A percentile compares a stretch with the other conserved stretches of the same genome.
Conservation (phyloP, 192 early-diverging fungal genomes). For the Spizellomyces sp. region DNA sequence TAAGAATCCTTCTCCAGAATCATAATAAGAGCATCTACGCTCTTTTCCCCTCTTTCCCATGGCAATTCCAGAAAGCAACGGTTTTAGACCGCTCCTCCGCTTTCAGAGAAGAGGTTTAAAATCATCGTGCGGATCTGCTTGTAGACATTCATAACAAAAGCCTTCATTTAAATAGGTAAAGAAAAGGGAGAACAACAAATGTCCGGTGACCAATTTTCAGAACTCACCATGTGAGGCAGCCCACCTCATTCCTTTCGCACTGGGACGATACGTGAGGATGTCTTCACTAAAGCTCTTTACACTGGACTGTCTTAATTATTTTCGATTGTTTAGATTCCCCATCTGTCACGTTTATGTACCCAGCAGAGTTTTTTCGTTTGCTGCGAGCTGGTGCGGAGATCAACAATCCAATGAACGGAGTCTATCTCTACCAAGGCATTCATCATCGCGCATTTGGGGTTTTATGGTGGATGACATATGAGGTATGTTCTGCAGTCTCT, state of each 20-base stretch:
- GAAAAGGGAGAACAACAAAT: neutral
- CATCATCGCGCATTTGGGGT: neutral
- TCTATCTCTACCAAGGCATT: neutral
- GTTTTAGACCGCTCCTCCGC: neutral
- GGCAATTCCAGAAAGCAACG: conserved; percentile 1
- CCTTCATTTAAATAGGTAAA: neutral
- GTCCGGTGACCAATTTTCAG: no score
- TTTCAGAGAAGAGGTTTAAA: conserved; percentile 3
- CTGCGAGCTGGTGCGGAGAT: conserved; percentile 3
- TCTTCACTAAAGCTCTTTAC: neutral
- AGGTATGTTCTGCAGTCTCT: conserved; percentile 2
- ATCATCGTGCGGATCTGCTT: neutral
- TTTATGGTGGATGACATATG: conserved; percentile 2
- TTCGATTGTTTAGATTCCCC: neutral
- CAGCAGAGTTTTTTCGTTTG: conserved; percentile 8
- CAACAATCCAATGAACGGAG: conserved; percentile 6
- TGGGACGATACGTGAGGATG: neutral
- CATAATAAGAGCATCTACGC: neutral
- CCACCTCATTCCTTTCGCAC: conserved; percentile 8
- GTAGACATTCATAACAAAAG: neutral
- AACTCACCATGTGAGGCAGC: neutral
- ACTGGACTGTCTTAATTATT: neutral
- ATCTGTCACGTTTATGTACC: conserved; percentile 7
- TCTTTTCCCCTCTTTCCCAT: neutral
- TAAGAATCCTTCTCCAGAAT: neutral